Base-by-base conservation (phyloP, 306 rosid species). In the Quercus aquifolioides region DNA sequence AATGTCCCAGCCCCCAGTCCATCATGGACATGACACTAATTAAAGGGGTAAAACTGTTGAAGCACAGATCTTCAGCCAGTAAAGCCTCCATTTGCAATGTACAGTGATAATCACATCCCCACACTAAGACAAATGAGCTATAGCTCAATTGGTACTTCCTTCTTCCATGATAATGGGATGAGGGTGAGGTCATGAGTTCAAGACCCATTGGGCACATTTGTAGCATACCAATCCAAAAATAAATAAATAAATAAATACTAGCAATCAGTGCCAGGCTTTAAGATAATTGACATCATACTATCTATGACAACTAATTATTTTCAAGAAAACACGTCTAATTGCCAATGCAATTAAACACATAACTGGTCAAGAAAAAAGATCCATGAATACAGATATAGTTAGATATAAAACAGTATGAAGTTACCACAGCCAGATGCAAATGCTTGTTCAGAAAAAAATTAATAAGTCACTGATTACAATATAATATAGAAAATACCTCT, bases 401-500 rank as follows among this genome's bases (percentile, higher is more conserved):
- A 68, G 14, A 59, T 59, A 59, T 11, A 23, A 23, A 20, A 11
- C 2, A 67, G 72, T 33, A 49, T 49, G 54, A 49, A 49, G 5
- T 49, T 49, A 10, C 15, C 51, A 67, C 10, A 67, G 25, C 33
- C 25, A 59, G 65, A 33, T 18, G 26, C 9, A 33, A 31, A 18
- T 35, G 19, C 19, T 33, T 19, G 15, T 41, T 12, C 3, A 28
- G 18, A 25, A 63, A 63, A 14, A 17, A 2, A 14, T 71, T 57
- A 69, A 81, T 56, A 79, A 75, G 64, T n/a, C 35, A 51, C 15
- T 70, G 76, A 62, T 82, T 72, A 82, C 65, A 82, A 79, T 79
- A 77, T 68, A 76, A 79, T 41, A 72, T 78, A 31, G 4, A 46
- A 38, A 30, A 73, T 78, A 95, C 99, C 99, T 95, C 98, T 88